A percentile compares a stretch with the other conserved stretches of the same genome.
Conservation (phyloP, 108 stramenopile species). For the Cylindrotheca closterium region DNA sequence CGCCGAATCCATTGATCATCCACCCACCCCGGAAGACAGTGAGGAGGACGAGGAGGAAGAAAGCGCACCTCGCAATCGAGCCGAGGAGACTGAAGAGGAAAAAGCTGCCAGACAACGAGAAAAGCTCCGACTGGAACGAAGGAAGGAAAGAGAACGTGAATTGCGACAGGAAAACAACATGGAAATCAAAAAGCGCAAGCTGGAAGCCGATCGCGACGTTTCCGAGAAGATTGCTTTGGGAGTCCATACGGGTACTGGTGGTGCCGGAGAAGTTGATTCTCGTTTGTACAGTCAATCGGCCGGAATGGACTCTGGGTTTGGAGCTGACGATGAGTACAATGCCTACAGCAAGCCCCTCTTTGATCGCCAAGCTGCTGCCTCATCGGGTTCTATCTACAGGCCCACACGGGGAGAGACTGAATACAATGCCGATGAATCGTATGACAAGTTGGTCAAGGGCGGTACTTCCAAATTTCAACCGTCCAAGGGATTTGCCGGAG, state of each 20-base stretch:
- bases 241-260: slow-evolving; percentile 88
- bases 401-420: slow-evolving; percentile 80
- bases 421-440: slow-evolving; percentile 82
- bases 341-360: slow-evolving; percentile 93
- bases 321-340: slow-evolving; percentile 98
- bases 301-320: slow-evolving; percentile 96
- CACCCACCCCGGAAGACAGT: background rate
- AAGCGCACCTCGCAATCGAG: background rate
- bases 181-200: slow-evolving; percentile 76
- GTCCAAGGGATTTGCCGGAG: slow-evolving; percentile 83
- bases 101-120: slow-evolving; percentile 90
- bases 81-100: slow-evolving; percentile 67
- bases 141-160: slow-evolving; percentile 93
- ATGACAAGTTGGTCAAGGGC: slow-evolving; percentile 69
- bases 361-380: slow-evolving; percentile 75
- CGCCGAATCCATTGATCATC: no score
- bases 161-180: slow-evolving; percentile 85
- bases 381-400: slow-evolving; percentile 88
- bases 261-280: slow-evolving; percentile 88
- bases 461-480: slow-evolving; percentile 84
- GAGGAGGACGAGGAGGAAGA: slow-evolving; percentile 8
- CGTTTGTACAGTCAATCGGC: slow-evolving; percentile 94
- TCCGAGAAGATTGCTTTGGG: slow-evolving; percentile 98
- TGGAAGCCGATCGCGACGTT: slow-evolving; percentile 94
- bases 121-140: slow-evolving; percentile 85